Evolutionary conservation across 208 protist genomes (phyloP).

Genomic region (Acanthamoeba triangularis): DNA sequence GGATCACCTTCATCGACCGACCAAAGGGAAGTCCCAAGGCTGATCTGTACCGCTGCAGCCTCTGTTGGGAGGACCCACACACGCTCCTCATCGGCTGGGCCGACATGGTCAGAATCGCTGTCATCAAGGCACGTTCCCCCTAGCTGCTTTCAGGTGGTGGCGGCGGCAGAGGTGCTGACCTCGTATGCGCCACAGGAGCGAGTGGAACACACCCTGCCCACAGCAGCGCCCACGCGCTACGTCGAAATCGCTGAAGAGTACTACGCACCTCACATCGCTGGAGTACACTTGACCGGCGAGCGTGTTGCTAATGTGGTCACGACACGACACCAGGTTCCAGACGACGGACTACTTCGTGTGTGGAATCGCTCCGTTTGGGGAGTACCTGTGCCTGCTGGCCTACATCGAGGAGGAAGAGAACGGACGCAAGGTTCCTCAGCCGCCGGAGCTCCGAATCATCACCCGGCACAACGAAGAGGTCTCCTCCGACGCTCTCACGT

Average conservation of each 20-base stretch:
- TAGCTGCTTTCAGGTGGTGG: neutral
- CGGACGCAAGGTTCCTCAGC: constrained; percentile 69
- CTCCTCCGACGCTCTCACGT: constrained; percentile 90
- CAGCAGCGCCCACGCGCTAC: constrained; percentile 40
- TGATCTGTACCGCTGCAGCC: constrained; percentile 87
- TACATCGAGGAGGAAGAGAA: constrained; percentile 85
- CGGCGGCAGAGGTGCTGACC: neutral
- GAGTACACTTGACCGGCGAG: too few species aligned
- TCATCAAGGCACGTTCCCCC: constrained; percentile 77
- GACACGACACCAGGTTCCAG: constrained; percentile 79
- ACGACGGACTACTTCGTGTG: constrained; percentile 89
- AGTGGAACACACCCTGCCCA: neutral
- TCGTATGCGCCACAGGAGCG: neutral
- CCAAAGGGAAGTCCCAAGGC: constrained; percentile 78
- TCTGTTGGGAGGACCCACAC: constrained; percentile 88
- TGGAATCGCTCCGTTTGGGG: constrained; percentile 90
- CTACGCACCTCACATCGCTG: neutral
- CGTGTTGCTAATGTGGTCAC: too few species aligned
- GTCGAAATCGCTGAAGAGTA: constrained; percentile 70
- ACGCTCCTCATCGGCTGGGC: constrained; percentile 93
- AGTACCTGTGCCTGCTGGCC: constrained; percentile 90
- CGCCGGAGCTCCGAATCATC: constrained; percentile 91
- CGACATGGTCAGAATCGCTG: constrained; percentile 88
- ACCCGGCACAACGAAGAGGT: constrained; percentile 88
- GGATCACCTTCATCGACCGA: constrained; percentile 91